Percentiles rank a stretch among this genome's conserved stretches.
Conservation (phyloP, 1,284 basidiomycete genomes). For the Ceratobasidium sp. region DNA sequence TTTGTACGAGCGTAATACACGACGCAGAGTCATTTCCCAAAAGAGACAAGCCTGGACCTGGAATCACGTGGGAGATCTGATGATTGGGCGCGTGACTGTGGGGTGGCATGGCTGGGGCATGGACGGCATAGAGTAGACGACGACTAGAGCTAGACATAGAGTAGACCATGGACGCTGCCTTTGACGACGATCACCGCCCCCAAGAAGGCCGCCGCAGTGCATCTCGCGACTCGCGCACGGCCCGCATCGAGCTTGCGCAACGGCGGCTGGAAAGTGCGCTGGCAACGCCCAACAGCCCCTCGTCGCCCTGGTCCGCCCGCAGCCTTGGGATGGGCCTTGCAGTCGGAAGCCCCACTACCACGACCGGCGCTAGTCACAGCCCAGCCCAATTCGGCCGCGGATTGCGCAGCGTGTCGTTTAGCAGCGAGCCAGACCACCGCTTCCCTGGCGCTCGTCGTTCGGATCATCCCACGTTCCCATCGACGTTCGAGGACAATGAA, state of each 20-base stretch:
- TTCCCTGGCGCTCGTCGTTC: constrained; percentile 54
- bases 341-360: constrained; percentile 4
- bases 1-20: background rate
- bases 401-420: constrained; percentile 42
- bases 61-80: constrained; percentile 31
- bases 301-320: constrained; percentile 35
- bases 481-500: constrained; percentile 77
- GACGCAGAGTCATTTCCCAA: background rate
- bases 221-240: constrained; percentile 29
- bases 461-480: constrained; percentile 58
- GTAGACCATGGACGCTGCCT: constrained; percentile 31
- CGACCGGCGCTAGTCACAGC: background rate
- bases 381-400: constrained; percentile 15
- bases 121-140: constrained; percentile 21
- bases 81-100: constrained; percentile 32
- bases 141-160: constrained; percentile 34
- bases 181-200: constrained; percentile 20
- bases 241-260: constrained; percentile 37
- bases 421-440: constrained; percentile 38
- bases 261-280: constrained; percentile 38
- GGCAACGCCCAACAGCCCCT: constrained; percentile 37
- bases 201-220: constrained; percentile 13
- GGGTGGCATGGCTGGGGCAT: constrained; percentile 11
- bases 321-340: constrained; percentile 22
- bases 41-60: background rate